These are phyloP conservation scores for Stipa capillata DNA, from an alignment of 176 grass and related monocot species.

Conservation along the genomic window DNA sequence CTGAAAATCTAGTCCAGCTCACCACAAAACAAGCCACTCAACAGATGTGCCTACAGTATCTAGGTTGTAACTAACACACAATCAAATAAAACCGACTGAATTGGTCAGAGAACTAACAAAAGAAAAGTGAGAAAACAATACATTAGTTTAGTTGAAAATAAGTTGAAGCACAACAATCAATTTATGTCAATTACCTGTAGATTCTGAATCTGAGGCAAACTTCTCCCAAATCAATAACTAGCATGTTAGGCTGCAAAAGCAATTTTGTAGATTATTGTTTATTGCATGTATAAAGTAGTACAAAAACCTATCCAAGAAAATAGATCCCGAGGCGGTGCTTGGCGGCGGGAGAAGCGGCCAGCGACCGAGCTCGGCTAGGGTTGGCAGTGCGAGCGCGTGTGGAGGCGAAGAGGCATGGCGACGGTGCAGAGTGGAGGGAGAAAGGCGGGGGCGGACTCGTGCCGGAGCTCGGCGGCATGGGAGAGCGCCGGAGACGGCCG, in stretches of 20 bases:
- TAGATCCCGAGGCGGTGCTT: too few relatives aligned
- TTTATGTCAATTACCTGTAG: conserved; percentile 38
- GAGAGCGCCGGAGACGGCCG: too few relatives aligned
- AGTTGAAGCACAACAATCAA: neutral
- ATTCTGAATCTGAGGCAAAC: conserved; percentile 46
- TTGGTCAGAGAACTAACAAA: neutral
- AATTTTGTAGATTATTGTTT: neutral
- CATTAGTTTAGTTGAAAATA: neutral
- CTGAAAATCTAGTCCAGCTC: neutral
- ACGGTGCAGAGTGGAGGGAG: too few relatives aligned
- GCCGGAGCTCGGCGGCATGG: too few relatives aligned
- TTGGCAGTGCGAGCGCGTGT: too few relatives aligned
- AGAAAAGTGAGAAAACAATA: neutral
- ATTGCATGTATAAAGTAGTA: neutral
- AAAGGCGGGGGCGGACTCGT: too few relatives aligned
- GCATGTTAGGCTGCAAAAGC: too few relatives aligned
- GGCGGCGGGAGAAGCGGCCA: too few relatives aligned
- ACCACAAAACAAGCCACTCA: neutral
- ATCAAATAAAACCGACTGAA: neutral
- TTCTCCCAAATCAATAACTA: conserved; percentile 89
- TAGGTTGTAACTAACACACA: neutral
- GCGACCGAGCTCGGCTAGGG: too few relatives aligned
- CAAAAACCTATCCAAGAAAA: too few relatives aligned
- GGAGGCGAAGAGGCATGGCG: too few relatives aligned
- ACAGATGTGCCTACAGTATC: neutral